phyloP scores from a whole-genome alignment of 2,329 filamentous ascomycete species.

The Ophiostoma novo-ulmi region DNA sequence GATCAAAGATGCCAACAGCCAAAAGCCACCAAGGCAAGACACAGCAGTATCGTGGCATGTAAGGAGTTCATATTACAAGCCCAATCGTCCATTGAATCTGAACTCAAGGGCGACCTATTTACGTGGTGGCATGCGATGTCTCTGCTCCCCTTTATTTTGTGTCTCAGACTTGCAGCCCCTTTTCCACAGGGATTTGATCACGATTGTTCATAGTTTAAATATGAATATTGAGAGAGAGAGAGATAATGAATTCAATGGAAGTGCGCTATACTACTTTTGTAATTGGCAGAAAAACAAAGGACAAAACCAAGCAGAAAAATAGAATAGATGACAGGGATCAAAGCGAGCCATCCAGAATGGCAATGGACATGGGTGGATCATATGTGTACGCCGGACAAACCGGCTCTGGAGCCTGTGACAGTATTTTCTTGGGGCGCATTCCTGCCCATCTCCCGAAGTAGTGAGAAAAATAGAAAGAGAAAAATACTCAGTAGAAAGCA shows the following conservation, averaged over 20 bases:
- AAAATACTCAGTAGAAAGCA: background rate
- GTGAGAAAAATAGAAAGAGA: background rate
- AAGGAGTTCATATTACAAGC: background rate
- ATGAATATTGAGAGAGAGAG: too few species aligned
- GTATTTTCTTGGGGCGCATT: background rate
- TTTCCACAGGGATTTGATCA: background rate
- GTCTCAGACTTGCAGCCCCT: background rate
- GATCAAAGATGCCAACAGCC: background rate
- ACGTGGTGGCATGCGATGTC: slow-evolving; percentile 18
- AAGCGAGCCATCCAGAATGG: background rate
- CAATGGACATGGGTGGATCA: background rate
- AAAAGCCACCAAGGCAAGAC: background rate
- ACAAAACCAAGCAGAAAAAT: background rate
- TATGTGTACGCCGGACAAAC: slow-evolving; percentile 6
- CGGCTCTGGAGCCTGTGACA: slow-evolving; percentile 7
- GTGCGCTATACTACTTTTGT: background rate
- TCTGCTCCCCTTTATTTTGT: background rate
- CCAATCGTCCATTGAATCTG: too few species aligned
- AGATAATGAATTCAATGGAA: background rate
- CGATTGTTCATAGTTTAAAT: background rate
- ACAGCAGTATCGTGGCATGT: background rate
- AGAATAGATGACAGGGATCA: background rate
- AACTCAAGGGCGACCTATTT: background rate
- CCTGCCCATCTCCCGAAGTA: background rate
- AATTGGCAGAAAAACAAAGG: background rate